These are phyloP conservation scores for Emmonsiellopsis sp. DNA, from an alignment of 2,329 filamentous ascomycete species.

Conservation along the genomic window DNA sequence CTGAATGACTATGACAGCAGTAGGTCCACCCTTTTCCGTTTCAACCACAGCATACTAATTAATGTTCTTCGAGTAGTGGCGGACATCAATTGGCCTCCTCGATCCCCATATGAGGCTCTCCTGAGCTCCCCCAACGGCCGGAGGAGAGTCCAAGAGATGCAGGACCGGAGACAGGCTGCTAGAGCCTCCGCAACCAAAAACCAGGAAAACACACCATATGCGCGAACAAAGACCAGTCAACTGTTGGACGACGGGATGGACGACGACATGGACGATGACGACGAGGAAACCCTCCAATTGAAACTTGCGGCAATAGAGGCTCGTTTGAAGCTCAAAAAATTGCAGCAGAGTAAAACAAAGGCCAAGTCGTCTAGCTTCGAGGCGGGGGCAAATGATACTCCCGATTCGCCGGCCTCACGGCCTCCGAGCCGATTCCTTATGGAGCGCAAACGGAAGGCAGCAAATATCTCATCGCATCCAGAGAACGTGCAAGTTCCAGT, in stretches of 20 bases:
- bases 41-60: background rate
- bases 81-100: slow-evolving; percentile 46
- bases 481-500: slow-evolving; percentile 63
- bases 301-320: slow-evolving; percentile 84
- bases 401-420: slow-evolving; percentile 14
- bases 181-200: slow-evolving; percentile 40
- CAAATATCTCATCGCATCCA: slow-evolving; percentile 8
- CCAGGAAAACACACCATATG: slow-evolving; percentile 3
- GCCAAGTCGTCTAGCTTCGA: slow-evolving; percentile 21
- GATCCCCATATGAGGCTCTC: slow-evolving; percentile 53
- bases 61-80: slow-evolving; percentile 7
- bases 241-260: slow-evolving; percentile 14
- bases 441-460: slow-evolving; percentile 13
- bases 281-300: slow-evolving; percentile 81
- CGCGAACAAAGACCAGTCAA: slow-evolving; percentile 8
- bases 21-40: background rate
- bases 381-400: slow-evolving; percentile 15
- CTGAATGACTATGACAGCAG: slow-evolving; percentile 13
- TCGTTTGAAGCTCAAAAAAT: slow-evolving; percentile 73
- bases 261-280: slow-evolving; percentile 52
- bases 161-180: slow-evolving; percentile 57
- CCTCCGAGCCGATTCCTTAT: slow-evolving; percentile 11
- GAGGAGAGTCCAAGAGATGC: slow-evolving; percentile 60
- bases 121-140: slow-evolving; percentile 69
- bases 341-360: slow-evolving; percentile 55